A percentile compares a stretch with the other conserved stretches of the same genome.
Conservation (phyloP, 768 basidiomycete species). For the Kwoniella newhampshirensis region DNA sequence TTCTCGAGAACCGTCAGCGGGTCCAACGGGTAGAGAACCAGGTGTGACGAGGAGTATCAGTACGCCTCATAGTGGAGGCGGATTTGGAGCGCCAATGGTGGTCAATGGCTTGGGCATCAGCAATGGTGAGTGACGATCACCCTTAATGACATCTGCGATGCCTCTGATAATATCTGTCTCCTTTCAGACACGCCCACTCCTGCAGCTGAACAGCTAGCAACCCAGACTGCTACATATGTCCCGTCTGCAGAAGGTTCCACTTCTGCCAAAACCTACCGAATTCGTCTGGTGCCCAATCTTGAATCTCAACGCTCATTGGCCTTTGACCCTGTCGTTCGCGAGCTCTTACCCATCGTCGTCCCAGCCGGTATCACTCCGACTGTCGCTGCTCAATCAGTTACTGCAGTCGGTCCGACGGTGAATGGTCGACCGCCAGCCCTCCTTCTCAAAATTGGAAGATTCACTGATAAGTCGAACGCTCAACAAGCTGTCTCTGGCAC, state of each 20-base stretch:
- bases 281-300: constrained; percentile 92
- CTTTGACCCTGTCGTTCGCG: constrained; percentile 88
- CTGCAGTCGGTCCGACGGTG: constrained; percentile 16
- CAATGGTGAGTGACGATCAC: constrained; percentile 8
- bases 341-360: constrained; percentile 59
- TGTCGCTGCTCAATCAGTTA: constrained; percentile 28
- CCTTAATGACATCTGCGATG: too few relatives aligned
- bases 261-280: constrained; percentile 61
- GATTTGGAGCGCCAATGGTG: background rate
- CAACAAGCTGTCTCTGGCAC: constrained; percentile 7
- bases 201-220: background rate
- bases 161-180: background rate
- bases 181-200: background rate
- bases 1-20: constrained; percentile 6
- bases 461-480: constrained; percentile 70
- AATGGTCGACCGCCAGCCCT: constrained; percentile 38
- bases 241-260: constrained; percentile 3
- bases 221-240: background rate
- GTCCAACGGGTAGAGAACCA: constrained; percentile 9
- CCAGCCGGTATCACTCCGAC: constrained; percentile 27
- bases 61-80: constrained; percentile 29
- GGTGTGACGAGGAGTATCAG: constrained; percentile 44
- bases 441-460: constrained; percentile 79
- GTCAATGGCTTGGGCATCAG: background rate
- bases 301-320: constrained; percentile 83